phyloP scores from a whole-genome alignment of 768 basidiomycete genomes.

The Trametes meyenii region DNA sequence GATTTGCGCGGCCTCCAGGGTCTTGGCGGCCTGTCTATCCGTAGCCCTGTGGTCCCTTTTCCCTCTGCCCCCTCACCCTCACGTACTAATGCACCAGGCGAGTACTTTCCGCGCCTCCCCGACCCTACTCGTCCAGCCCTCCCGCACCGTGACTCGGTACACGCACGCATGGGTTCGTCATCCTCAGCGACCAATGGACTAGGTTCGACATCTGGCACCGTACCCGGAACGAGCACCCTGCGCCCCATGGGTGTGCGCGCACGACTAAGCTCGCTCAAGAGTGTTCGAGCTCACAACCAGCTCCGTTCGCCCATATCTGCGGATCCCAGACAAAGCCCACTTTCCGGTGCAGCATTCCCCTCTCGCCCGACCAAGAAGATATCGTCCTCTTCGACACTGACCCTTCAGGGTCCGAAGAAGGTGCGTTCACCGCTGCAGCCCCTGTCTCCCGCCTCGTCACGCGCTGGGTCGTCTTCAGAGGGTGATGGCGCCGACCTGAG shows the following conservation, averaged over 20 bases:
- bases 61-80: conserved; percentile 31
- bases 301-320: conserved; percentile 6
- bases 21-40: conserved; percentile 39
- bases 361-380: conserved; percentile 47
- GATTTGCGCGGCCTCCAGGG: conserved; percentile 80
- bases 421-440: conserved; percentile 41
- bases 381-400: conserved; percentile 72
- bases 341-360: not conserved
- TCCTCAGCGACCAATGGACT: not conserved
- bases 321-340: conserved; percentile 6
- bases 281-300: conserved; percentile 47
- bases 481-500: conserved; percentile 10
- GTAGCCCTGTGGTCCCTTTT: conserved; percentile 48
- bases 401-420: conserved; percentile 56
- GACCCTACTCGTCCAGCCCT: conserved; percentile 13
- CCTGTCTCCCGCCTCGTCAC: conserved; percentile 51
- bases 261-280: conserved; percentile 68
- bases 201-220: conserved; percentile 8
- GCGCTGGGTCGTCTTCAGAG: conserved; percentile 19
- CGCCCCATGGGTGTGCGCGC: conserved; percentile 69
- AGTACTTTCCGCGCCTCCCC: conserved; percentile 28
- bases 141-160: conserved; percentile 10
- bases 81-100: conserved; percentile 21
- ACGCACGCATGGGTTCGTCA: conserved; percentile 10
- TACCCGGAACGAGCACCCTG: conserved; percentile 27